A percentile compares a stretch with the other conserved stretches of the same genome.
Evolutionary conservation across 495 filamentous ascomycete genomes (phyloP).

Genomic region (Annulohypoxylon nitens): DNA sequence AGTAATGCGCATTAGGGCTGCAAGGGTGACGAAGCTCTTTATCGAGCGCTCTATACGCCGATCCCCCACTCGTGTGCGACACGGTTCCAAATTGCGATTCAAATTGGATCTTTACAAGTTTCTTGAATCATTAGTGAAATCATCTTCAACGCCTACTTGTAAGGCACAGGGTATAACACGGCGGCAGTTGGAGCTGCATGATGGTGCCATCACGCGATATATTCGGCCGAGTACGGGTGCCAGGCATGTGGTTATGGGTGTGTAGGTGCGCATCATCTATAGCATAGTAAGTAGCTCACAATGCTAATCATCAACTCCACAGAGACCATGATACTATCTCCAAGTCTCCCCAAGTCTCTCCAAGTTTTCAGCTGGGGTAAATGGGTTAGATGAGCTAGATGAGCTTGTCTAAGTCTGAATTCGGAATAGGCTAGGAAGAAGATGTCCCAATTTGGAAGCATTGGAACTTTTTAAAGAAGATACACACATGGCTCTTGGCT

Average conservation of each 20-base stretch:
- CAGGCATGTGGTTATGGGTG: neutral
- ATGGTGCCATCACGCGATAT: conserved; percentile 1
- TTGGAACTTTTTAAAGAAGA: conserved; percentile 11
- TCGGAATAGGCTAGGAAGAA: neutral
- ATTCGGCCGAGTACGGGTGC: neutral
- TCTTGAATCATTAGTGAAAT: neutral
- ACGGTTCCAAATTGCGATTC: neutral
- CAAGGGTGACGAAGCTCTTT: neutral
- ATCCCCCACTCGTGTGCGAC: neutral
- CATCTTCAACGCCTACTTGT: neutral
- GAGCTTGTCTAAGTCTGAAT: neutral
- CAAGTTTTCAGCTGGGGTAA: conserved; percentile 2
- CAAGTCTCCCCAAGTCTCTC: neutral
- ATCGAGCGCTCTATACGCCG: neutral
- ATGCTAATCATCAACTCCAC: neutral
- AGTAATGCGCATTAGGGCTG: conserved; percentile 6
- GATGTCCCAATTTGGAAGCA: conserved; percentile 3
- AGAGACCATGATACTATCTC: neutral
- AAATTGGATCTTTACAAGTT: neutral
- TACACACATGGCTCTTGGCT: neutral
- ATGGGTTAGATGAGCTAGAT: neutral
- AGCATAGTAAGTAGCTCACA: neutral
- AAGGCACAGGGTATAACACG: conserved; percentile 3
- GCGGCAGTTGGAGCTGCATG: neutral
- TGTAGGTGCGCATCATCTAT: neutral